A percentile compares a stretch with the other conserved stretches of the same genome.
phyloP scores from a whole-genome alignment of 2,329 filamentous ascomycete species.

The Lasiodiplodia sp. region DNA sequence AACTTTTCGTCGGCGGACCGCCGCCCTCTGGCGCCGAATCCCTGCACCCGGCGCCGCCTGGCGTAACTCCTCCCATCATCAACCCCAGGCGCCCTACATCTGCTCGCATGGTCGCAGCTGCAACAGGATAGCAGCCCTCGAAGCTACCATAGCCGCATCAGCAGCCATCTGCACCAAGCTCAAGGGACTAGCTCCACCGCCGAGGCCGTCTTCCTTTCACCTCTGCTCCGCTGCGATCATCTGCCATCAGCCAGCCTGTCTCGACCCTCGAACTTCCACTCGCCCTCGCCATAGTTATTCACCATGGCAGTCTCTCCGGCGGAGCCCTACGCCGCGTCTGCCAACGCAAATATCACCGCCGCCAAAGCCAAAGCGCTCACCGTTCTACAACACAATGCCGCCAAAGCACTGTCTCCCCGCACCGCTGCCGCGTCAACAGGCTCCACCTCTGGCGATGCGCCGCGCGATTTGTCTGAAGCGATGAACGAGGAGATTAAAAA shows the following conservation, averaged over 20 bases:
- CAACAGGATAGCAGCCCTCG: background rate
- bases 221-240: conserved; percentile 26
- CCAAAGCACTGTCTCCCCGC: conserved; percentile 32
- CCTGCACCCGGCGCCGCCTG: background rate
- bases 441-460: conserved; percentile 35
- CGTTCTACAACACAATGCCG: conserved; percentile 38
- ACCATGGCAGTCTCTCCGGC: conserved; percentile 33
- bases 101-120: background rate
- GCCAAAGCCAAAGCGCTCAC: conserved; percentile 44
- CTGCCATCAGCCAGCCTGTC: conserved; percentile 29
- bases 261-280: background rate
- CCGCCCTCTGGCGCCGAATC: conserved; percentile 15
- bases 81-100: background rate
- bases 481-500: conserved; percentile 64
- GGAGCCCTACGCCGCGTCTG: conserved; percentile 18
- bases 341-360: conserved; percentile 25
- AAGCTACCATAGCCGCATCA: background rate
- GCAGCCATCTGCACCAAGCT: background rate
- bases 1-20: conserved; percentile 30
- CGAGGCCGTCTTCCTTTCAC: background rate
- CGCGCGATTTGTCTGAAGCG: conserved; percentile 54
- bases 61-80: background rate
- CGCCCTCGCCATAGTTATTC: conserved; percentile 12
- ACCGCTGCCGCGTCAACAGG: conserved; percentile 35
- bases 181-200: conserved; percentile 6